Evolutionary conservation across 2,329 filamentous ascomycete species (phyloP).

Genomic region (Penicillium sp.): DNA sequence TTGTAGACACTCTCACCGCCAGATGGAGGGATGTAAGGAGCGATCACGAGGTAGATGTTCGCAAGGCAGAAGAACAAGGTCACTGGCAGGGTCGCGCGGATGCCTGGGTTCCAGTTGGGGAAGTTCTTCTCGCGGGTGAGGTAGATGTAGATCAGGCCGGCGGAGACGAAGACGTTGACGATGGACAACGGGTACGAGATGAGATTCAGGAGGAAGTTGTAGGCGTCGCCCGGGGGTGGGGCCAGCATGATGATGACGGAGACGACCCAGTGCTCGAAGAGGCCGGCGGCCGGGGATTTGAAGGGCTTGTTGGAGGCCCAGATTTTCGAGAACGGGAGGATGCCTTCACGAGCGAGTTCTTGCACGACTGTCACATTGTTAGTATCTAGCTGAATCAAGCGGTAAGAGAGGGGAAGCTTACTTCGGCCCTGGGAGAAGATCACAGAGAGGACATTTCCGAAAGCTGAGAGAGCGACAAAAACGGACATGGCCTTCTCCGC

Average conservation of each 20-base stretch:
- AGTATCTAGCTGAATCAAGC: constrained; percentile 3
- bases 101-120: constrained; percentile 55
- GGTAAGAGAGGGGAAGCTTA: constrained; percentile 24
- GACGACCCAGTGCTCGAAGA: constrained; percentile 69
- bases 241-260: constrained; percentile 69
- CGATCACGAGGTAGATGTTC: constrained; percentile 58
- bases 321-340: constrained; percentile 68
- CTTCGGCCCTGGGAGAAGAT: constrained; percentile 54
- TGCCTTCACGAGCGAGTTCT: constrained; percentile 71
- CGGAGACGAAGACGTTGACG: constrained; percentile 57
- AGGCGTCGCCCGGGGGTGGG: constrained; percentile 69
- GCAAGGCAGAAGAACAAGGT: constrained; percentile 58
- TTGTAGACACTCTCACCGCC: constrained; percentile 57
- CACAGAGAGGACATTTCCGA: constrained; percentile 65
- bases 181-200: constrained; percentile 50
- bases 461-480: constrained; percentile 64
- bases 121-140: constrained; percentile 39
- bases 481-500: constrained; percentile 64
- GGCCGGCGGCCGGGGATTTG: constrained; percentile 63
- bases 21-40: constrained; percentile 57
- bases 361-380: constrained; percentile 39
- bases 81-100: constrained; percentile 56
- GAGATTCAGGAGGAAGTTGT: constrained; percentile 62
- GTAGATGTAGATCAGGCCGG: constrained; percentile 56
- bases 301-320: constrained; percentile 73